Percentiles rank a stretch among this genome's conserved stretches.
Evolutionary conservation across 495 filamentous ascomycete genomes (phyloP).

Genomic region (Daldinia loculata): DNA sequence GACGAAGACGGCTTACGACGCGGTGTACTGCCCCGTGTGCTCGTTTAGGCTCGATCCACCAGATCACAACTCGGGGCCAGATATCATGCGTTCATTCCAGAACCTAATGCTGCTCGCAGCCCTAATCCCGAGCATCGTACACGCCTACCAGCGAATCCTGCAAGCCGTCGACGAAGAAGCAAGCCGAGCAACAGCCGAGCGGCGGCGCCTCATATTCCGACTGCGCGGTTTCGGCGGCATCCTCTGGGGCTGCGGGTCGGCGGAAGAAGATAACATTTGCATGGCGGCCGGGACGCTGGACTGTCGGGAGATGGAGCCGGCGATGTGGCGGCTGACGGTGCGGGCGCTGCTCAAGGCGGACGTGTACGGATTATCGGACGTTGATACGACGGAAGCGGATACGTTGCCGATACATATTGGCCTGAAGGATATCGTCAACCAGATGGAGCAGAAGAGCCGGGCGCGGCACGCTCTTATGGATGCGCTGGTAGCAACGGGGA

Average conservation of each 20-base stretch:
- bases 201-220: slow-evolving; percentile 53
- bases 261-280: slow-evolving; percentile 33
- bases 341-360: slow-evolving; percentile 61
- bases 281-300: slow-evolving; percentile 35
- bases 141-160: slow-evolving; percentile 63
- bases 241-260: slow-evolving; percentile 46
- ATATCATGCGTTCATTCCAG: slow-evolving; percentile 57
- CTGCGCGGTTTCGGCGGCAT: slow-evolving; percentile 58
- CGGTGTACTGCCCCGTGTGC: slow-evolving; percentile 68
- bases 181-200: slow-evolving; percentile 47
- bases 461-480: slow-evolving; percentile 53
- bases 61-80: background rate
- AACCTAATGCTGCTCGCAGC: slow-evolving; percentile 74
- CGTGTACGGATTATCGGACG: slow-evolving; percentile 58
- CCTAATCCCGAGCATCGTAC: slow-evolving; percentile 68
- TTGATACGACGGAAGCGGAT: background rate
- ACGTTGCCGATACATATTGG: slow-evolving; percentile 47
- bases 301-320: slow-evolving; percentile 52
- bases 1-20: slow-evolving; percentile 62
- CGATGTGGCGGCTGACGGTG: slow-evolving; percentile 59
- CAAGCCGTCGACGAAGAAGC: slow-evolving; percentile 56
- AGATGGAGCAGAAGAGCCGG: slow-evolving; percentile 58
- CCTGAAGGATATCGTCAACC: slow-evolving; percentile 58
- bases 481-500: slow-evolving; percentile 44
- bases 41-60: slow-evolving; percentile 53